These are phyloP conservation scores for Bacterosira constricta DNA, from an alignment of 108 stramenopile species.

Conservation along the genomic window DNA sequence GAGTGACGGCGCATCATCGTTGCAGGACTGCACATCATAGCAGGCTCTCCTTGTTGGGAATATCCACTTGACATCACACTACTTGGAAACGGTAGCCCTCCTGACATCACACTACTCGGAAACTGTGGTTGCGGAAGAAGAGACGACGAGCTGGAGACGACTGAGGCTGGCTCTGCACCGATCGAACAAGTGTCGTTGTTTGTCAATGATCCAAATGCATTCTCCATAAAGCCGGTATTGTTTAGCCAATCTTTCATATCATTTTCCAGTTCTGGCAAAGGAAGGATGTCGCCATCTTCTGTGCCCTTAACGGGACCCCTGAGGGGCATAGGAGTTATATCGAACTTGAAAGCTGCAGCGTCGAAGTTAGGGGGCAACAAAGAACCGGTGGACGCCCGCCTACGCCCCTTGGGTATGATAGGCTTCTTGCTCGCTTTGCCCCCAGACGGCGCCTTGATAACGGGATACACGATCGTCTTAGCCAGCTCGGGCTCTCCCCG, in stretches of 20 bases:
- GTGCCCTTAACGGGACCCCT: too few species aligned
- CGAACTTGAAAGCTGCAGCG: too few species aligned
- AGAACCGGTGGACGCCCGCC: conserved; percentile 34
- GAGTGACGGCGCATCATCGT: background rate
- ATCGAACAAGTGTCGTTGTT: background rate
- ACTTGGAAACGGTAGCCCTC: too few species aligned
- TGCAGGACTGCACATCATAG: too few species aligned
- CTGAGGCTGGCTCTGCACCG: conserved; percentile 1
- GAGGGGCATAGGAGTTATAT: conserved; percentile 9
- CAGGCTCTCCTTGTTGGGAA: too few species aligned
- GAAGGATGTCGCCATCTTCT: background rate
- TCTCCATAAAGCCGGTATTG: background rate
- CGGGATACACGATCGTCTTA: conserved; percentile 28
- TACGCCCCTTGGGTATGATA: conserved; percentile 5
- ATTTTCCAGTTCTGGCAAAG: background rate
- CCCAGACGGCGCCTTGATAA: background rate
- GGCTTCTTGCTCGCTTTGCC: background rate
- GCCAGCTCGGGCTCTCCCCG: conserved; percentile 28
- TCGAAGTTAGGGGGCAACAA: background rate
- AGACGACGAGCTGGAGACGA: conserved; percentile 1
- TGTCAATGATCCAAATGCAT: background rate
- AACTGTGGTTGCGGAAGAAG: background rate
- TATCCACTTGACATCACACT: too few species aligned
- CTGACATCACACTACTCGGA: background rate
- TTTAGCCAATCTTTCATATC: conserved; percentile 9